Evolutionary conservation across 2,329 filamentous ascomycete species (phyloP).

Genomic region (Gaeumannomyces sp.): DNA sequence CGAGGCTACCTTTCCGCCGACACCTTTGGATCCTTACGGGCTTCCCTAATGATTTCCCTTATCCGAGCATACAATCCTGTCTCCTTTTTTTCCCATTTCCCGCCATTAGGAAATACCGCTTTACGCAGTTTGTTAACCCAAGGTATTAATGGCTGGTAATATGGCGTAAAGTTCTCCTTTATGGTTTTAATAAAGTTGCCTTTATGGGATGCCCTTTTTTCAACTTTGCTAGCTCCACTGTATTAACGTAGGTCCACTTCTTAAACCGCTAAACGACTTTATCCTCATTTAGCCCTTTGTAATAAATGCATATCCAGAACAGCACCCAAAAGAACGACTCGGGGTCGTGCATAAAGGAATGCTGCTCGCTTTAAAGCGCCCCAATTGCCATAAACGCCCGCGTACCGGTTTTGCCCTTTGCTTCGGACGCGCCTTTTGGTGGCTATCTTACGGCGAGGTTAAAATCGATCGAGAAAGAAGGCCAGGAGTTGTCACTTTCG

Average conservation of each 20-base stretch:
- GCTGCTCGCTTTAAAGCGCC: conserved; percentile 31
- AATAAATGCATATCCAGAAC: conserved; percentile 40
- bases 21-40: conserved; percentile 1
- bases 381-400: conserved; percentile 41
- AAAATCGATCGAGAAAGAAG: conserved; percentile 36
- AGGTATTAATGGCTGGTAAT: conserved; percentile 30
- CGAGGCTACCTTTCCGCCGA: not conserved
- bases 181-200: conserved; percentile 23
- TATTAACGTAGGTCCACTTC: conserved; percentile 31
- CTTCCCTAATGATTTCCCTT: conserved; percentile 13
- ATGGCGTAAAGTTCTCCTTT: conserved; percentile 25
- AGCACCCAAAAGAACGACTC: conserved; percentile 44
- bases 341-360: conserved; percentile 41
- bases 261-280: conserved; percentile 16
- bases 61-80: conserved; percentile 15
- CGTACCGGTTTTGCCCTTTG: conserved; percentile 36
- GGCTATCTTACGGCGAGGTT: conserved; percentile 29
- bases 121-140: conserved; percentile 32
- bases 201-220: conserved; percentile 21
- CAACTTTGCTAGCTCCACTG: conserved; percentile 17
- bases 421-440: conserved; percentile 28
- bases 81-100: conserved; percentile 15
- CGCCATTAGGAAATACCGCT: conserved; percentile 15
- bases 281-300: conserved; percentile 20
- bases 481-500: conserved; percentile 32